Evolutionary conservation across 106 monocot genomes (phyloP), one percentile per base, ranked within the genome.

Genomic region (Amphibolis antarctica): DNA sequence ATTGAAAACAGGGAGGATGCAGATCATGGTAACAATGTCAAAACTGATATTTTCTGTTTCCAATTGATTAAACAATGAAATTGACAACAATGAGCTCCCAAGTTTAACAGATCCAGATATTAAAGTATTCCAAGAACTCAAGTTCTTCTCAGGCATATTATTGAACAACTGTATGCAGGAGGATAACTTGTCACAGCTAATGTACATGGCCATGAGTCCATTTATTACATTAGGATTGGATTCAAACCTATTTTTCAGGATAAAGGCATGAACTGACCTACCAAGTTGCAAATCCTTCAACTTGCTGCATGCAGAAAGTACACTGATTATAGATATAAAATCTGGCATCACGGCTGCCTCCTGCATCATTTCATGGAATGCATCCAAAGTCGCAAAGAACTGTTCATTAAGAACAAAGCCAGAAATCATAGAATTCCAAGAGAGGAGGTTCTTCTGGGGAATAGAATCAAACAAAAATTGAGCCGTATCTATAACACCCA

Each of bases 101-200:
- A 55, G 62, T 28, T 79, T 73, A 43, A 63, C 73, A 51, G 57
- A 79, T 25, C 66, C 75, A 0, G 78, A 77, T 76, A 88, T 81
- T 50, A 84, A 27, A 63, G 76, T 75, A 67, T 88, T 88, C 88
- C 88, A 88, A 42, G 81, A 79, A 49, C 78, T 66, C 22, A 74
- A 59, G 62, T 79, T 79, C 59, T 76, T 71, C 0, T 20, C 24
- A 45, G 12, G 27, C 79, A 84, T 79, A 11, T 3, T 55, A 12
- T 75, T 13, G 29, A 88, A 88, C 58, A 88, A 63, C 43, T 68
- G 60, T 4, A 68, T 62, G 19, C 65, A 55, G 50, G 27, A 42
- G 50, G 68, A 64, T 45, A 79, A 48, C 29, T 66, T 55, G 46
- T 59, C 55, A 25, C 67, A 81, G 23, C 81, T 78, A 28, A 49